These are phyloP conservation scores for Coprinopsis marcescibilis DNA, from an alignment of 768 basidiomycete genomes.

Conservation along the genomic window DNA sequence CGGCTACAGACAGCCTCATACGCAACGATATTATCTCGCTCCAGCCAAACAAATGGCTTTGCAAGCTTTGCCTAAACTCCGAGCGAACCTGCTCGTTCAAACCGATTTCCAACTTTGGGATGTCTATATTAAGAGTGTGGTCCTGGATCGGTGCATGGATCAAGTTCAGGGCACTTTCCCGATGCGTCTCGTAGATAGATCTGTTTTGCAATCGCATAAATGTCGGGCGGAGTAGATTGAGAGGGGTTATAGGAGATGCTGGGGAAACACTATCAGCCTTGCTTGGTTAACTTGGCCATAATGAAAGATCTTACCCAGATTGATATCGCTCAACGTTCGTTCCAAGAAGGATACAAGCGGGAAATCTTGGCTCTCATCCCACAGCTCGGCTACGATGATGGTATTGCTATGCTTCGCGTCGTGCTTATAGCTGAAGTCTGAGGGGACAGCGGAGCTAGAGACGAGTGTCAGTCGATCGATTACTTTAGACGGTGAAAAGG, in stretches of 20 bases:
- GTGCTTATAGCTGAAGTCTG: conserved; percentile 79
- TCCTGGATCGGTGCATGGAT: conserved; percentile 31
- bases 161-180: conserved; percentile 39
- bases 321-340: conserved; percentile 17
- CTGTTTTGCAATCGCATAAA: conserved; percentile 29
- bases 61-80: conserved; percentile 47
- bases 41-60: conserved; percentile 59
- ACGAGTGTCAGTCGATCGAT: neutral
- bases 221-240: conserved; percentile 45
- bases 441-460: conserved; percentile 50
- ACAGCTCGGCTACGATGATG: conserved; percentile 53
- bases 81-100: conserved; percentile 32
- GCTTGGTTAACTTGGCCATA: neutral
- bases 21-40: conserved; percentile 46
- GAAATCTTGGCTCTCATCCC: conserved; percentile 33
- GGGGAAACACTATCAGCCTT: neutral
- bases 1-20: conserved; percentile 49
- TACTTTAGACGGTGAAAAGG: neutral
- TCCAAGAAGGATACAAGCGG: conserved; percentile 19
- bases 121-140: conserved; percentile 24
- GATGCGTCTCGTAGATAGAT: conserved; percentile 28
- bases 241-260: conserved; percentile 43
- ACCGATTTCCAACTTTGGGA: conserved; percentile 21
- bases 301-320: conserved; percentile 28
- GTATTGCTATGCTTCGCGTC: conserved; percentile 57